Percentiles rank a stretch among this genome's conserved stretches.
Conservation (phyloP, 2,329 filamentous ascomycete genomes). For the Alternaria sp. region DNA sequence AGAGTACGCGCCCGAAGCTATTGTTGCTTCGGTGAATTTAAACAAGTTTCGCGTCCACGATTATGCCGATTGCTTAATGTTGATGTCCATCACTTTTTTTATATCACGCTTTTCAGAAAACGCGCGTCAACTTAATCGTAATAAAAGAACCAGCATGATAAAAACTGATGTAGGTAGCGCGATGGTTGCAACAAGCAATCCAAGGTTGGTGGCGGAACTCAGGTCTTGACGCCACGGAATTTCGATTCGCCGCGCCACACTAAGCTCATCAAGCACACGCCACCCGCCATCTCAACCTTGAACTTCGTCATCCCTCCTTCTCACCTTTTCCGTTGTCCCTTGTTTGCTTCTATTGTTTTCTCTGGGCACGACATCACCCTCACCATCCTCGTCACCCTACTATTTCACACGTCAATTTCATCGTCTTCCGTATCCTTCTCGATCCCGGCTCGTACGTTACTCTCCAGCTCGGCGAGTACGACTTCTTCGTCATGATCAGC, state of each 20-base stretch:
- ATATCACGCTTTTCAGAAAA: background rate
- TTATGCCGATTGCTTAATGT: background rate
- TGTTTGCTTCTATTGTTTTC: background rate
- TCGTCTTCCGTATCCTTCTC: background rate
- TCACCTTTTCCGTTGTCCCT: background rate
- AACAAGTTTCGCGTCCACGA: background rate
- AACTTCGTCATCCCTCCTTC: background rate
- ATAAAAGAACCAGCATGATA: background rate
- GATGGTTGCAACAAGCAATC: background rate
- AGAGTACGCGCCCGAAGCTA: background rate
- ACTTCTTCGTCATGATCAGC: background rate
- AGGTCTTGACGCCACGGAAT: background rate
- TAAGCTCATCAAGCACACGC: background rate
- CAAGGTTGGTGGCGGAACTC: background rate
- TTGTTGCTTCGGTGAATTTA: background rate
- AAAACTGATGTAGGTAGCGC: background rate
- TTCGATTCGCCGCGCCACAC: background rate
- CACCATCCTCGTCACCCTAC: background rate
- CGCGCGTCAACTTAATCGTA: background rate
- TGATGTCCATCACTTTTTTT: background rate
- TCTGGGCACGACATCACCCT: background rate
- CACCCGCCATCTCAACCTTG: background rate
- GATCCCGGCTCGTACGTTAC: background rate
- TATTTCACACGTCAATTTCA: background rate
- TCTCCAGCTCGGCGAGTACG: background rate